Conservation (phyloP, 2,329 filamentous ascomycete genomes). For the Pseudogymnoascus sp. region DNA sequence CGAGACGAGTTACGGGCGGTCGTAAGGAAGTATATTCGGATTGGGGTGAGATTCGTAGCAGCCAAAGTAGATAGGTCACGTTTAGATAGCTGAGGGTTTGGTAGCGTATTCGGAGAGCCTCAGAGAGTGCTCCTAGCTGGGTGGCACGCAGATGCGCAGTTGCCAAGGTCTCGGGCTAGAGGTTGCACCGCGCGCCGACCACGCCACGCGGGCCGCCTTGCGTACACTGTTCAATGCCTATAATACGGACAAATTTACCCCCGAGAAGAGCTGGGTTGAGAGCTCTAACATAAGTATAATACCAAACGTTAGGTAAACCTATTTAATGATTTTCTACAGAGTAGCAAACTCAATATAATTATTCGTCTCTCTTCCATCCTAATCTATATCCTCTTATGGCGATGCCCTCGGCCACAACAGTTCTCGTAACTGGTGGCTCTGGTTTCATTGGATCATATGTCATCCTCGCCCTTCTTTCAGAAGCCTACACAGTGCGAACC, state of each 20-base stretch:
- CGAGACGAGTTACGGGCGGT: slow-evolving; percentile 13
- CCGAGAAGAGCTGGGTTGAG: not conserved
- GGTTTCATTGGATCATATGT: slow-evolving; percentile 25
- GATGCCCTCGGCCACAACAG: slow-evolving; percentile 10
- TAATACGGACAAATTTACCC: not conserved
- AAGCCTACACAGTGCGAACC: slow-evolving; percentile 22
- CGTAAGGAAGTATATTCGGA: slow-evolving; percentile 12
- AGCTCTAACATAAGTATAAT: not conserved
- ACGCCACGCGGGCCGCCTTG: not conserved
- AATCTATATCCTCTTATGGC: not conserved
- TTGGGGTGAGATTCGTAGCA: slow-evolving; percentile 14
- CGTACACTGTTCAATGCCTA: not conserved
- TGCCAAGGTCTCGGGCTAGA: not conserved
- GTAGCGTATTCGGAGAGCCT: not conserved
- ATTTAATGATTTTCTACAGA: too few species aligned
- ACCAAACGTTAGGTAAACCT: too few species aligned
- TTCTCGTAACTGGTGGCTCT: slow-evolving; percentile 26
- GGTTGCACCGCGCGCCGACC: not conserved
- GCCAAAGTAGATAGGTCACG: slow-evolving; percentile 8
- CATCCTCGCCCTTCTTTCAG: slow-evolving; percentile 21
- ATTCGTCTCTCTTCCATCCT: not conserved
- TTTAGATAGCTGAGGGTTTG: not conserved
- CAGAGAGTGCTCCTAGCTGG: not conserved
- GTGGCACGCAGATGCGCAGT: not conserved
- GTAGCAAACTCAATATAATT: not conserved